Evolutionary conservation across 768 basidiomycete genomes (phyloP).

Genomic region (Rubroboletus satanas): DNA sequence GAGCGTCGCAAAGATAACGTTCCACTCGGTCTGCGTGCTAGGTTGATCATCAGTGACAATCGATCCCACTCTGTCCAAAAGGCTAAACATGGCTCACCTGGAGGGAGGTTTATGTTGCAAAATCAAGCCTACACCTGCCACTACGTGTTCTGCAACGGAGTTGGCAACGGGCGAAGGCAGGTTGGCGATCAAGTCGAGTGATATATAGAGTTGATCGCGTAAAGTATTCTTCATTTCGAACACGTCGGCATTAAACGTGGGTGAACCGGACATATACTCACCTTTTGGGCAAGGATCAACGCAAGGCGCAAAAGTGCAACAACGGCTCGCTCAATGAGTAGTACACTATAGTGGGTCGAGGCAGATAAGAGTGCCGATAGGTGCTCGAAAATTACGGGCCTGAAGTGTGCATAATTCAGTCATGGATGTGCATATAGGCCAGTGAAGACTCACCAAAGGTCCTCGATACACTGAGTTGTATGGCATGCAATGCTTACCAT

Average conservation of each 20-base stretch:
- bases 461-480: slow-evolving; percentile 73
- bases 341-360: slow-evolving; percentile 77
- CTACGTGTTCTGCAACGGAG: slow-evolving; percentile 88
- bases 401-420: slow-evolving; percentile 29
- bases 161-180: slow-evolving; percentile 72
- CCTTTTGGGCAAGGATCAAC: slow-evolving; percentile 75
- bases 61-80: not conserved
- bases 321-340: slow-evolving; percentile 92
- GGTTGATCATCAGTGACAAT: slow-evolving; percentile 6
- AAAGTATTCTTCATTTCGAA: slow-evolving; percentile 55
- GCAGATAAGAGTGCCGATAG: slow-evolving; percentile 75
- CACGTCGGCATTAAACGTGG: not conserved
- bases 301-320: slow-evolving; percentile 86
- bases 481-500: slow-evolving; percentile 89
- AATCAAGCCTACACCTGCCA: slow-evolving; percentile 74
- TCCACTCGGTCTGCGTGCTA: slow-evolving; percentile 95
- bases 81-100: slow-evolving; percentile 33
- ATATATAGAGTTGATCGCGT: slow-evolving; percentile 92
- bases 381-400: slow-evolving; percentile 95
- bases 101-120: slow-evolving; percentile 74
- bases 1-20: slow-evolving; percentile 82
- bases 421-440: not conserved
- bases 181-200: slow-evolving; percentile 84
- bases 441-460: slow-evolving; percentile 67
- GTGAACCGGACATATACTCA: slow-evolving; percentile 30